Conservation (phyloP, 2,329 filamentous ascomycete genomes). For the Aspergillus clavatus region DNA sequence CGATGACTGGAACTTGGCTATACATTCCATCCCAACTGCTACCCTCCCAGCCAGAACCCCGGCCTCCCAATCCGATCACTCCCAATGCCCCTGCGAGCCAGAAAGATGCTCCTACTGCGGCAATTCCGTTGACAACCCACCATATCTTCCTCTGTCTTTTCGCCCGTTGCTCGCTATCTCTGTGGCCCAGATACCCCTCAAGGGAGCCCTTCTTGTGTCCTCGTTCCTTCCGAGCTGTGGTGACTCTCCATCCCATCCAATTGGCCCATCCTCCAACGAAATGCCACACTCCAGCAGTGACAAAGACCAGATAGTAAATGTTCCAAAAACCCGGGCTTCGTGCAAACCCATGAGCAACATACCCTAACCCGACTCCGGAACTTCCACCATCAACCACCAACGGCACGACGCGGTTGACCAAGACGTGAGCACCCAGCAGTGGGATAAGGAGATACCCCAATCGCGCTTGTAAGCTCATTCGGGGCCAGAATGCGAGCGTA, state of each 20-base stretch:
- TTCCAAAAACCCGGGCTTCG: slow-evolving; percentile 63
- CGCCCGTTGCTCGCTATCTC: slow-evolving; percentile 50
- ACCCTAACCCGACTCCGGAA: slow-evolving; percentile 78
- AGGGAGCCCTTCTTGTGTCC: slow-evolving; percentile 26
- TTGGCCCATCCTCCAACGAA: slow-evolving; percentile 80
- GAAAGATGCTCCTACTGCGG: slow-evolving; percentile 54
- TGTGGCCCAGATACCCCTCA: slow-evolving; percentile 30
- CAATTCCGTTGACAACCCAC: slow-evolving; percentile 65
- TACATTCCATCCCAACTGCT: slow-evolving; percentile 74
- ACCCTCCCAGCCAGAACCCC: slow-evolving; percentile 71
- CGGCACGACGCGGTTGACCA: slow-evolving; percentile 72
- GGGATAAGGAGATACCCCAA: slow-evolving; percentile 67
- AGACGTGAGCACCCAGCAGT: slow-evolving; percentile 65
- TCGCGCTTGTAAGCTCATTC: slow-evolving; percentile 62
- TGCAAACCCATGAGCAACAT: slow-evolving; percentile 79
- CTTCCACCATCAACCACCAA: slow-evolving; percentile 74
- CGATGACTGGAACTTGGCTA: slow-evolving; percentile 54
- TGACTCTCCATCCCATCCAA: slow-evolving; percentile 61
- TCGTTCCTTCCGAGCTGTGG: slow-evolving; percentile 27
- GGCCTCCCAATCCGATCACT: slow-evolving; percentile 67
- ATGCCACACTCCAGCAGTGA: slow-evolving; percentile 67
- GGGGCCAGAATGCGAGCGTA: slow-evolving; percentile 58
- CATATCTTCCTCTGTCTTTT: slow-evolving; percentile 59
- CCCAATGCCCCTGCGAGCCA: slow-evolving; percentile 81
- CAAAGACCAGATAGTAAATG: slow-evolving; percentile 62